phyloP scores from a whole-genome alignment of 2,329 filamentous ascomycete genomes.

The Curvularia verruculosa region DNA sequence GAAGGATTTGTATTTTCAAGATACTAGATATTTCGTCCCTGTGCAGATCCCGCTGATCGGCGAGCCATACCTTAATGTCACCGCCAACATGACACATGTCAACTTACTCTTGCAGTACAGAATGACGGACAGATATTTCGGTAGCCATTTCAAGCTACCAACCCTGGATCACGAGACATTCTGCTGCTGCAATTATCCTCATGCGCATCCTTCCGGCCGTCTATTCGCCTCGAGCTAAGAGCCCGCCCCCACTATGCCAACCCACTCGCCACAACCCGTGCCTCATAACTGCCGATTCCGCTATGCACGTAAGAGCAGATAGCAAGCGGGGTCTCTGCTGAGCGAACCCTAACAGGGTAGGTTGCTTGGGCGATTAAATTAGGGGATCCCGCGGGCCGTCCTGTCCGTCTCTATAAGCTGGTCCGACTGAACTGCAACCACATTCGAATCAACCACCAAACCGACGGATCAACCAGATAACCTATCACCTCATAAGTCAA shows the following conservation, averaged over 20 bases:
- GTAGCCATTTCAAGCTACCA: no score
- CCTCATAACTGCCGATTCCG: constrained; percentile 5
- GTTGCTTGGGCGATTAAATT: not conserved
- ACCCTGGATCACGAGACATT: not conserved
- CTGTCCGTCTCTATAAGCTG: not conserved
- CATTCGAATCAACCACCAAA: not conserved
- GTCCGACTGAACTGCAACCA: not conserved
- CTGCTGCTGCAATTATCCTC: not conserved
- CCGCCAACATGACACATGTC: not conserved
- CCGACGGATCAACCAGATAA: not conserved
- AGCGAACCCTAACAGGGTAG: not conserved
- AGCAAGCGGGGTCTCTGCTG: not conserved
- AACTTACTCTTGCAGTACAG: not conserved
- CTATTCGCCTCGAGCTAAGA: constrained; percentile 7
- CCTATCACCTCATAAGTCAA: not conserved
- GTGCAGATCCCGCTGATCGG: not conserved
- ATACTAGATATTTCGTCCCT: not conserved
- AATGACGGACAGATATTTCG: not conserved
- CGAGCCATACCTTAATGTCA: not conserved
- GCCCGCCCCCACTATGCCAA: constrained; percentile 6
- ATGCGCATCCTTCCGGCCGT: not conserved
- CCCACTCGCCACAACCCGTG: constrained; percentile 5
- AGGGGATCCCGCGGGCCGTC: not conserved
- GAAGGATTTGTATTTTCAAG: not conserved
- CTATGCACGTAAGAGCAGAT: not conserved